A percentile compares a stretch with the other conserved stretches of the same genome.
Evolutionary conservation across 2,329 filamentous ascomycete species (phyloP).

Genomic region (Aureobasidium subglaciale): DNA sequence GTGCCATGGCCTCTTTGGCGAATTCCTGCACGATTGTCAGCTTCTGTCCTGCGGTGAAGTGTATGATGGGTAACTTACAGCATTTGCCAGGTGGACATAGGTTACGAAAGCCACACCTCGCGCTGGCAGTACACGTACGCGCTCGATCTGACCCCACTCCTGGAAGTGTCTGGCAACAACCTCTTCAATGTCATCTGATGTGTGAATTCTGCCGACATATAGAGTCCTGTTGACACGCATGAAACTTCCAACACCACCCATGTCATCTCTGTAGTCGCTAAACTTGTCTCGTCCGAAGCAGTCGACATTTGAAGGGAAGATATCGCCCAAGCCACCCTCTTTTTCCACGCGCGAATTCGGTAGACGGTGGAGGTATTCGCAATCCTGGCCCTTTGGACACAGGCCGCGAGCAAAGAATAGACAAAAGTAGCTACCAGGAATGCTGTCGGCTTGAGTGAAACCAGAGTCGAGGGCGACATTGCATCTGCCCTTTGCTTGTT

Average conservation of each 20-base stretch:
- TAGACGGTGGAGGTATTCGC: slow-evolving; percentile 85
- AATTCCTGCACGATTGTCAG: slow-evolving; percentile 50
- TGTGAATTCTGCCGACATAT: slow-evolving; percentile 89
- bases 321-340: slow-evolving; percentile 58
- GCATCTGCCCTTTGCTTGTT: slow-evolving; percentile 75
- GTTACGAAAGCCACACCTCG: slow-evolving; percentile 93
- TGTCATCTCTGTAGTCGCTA: slow-evolving; percentile 89
- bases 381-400: slow-evolving; percentile 83
- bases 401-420: slow-evolving; percentile 79
- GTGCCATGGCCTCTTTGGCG: slow-evolving; percentile 77
- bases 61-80: neutral
- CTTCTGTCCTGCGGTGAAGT: neutral
- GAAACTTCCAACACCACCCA: slow-evolving; percentile 90
- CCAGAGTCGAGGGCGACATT: slow-evolving; percentile 64
- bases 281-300: slow-evolving; percentile 93
- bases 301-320: slow-evolving; percentile 90
- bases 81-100: slow-evolving; percentile 70
- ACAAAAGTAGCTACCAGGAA: slow-evolving; percentile 74
- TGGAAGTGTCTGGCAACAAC: slow-evolving; percentile 90
- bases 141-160: slow-evolving; percentile 91
- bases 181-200: slow-evolving; percentile 95
- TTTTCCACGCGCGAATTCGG: slow-evolving; percentile 48
- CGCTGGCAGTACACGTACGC: slow-evolving; percentile 76
- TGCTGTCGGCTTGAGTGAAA: slow-evolving; percentile 44
- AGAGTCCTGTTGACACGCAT: slow-evolving; percentile 89